Evolutionary conservation across 2,329 filamentous ascomycete species (phyloP), one percentile per base, ranked within the genome.

Genomic region (Exophiala xenobiotica): DNA sequence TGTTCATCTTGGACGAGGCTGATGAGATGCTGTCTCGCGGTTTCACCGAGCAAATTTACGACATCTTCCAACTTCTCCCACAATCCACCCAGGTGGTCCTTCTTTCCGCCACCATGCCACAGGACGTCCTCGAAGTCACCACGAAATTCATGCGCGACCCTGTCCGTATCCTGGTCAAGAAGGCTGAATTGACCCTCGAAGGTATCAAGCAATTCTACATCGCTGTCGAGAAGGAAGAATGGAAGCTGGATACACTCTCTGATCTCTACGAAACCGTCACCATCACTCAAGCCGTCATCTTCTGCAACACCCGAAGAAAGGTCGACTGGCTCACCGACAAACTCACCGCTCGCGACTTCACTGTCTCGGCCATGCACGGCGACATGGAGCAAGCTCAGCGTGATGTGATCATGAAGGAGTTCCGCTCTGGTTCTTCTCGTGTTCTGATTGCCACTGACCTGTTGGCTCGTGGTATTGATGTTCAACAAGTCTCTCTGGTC

Each of bases 191-290:
- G 75, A 99, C 93, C 69, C 90, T 99, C 54, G 93, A 99, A 79
- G 93, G 93, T 89, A 95, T 99, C 72, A 99, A 99, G 84, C 93
- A 99, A 76, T 99, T 96, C 81, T 99, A 96, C 81, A 97, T 99
- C 77, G 93, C 93, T 55, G 93, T 99, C 56, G 93, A 99, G 82
- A 97, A 99, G 83, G 93, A 99, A 75, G 93, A 99, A 71, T 99
- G 93, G 93, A 99, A 99, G 80, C 86, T 99, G 63, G 93, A 99
- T 76, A 99, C 93, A 57, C 89, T 99, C 59, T 97, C 89, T 67
- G 93, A 99, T 77, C 78, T 99, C 65, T 99, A 99, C 81, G 93
- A 99, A 80, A 99, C 93, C 50, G 88, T 99, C 71, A 99, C 93
- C 72, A 99, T 97, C 70, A 99, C 93, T 66, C 93, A 99, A 77